Evolutionary conservation across 148 eudicot species (phyloP).

Genomic region (Limonium bicolor): DNA sequence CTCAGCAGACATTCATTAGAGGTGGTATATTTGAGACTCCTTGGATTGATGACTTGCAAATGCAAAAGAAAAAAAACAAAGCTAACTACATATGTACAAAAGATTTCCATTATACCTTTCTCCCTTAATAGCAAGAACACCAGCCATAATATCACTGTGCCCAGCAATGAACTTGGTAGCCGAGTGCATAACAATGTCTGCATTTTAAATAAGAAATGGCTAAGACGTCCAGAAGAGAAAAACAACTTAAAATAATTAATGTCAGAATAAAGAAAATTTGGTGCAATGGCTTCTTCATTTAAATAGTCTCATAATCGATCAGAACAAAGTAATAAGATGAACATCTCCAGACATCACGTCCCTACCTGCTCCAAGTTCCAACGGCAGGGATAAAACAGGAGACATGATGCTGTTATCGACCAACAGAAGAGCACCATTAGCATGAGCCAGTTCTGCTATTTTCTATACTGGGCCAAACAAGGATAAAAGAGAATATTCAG

Average conservation of each 20-base stretch:
- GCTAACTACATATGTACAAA: no score
- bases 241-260: no score
- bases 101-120: slow-evolving; percentile 63
- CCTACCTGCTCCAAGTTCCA: slow-evolving; percentile 98
- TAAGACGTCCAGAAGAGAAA: background rate
- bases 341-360: no score
- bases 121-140: slow-evolving; percentile 83
- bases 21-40: no score
- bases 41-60: background rate
- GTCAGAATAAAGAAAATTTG: no score
- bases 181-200: slow-evolving; percentile 99
- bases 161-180: slow-evolving; percentile 97
- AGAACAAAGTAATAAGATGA: no score
- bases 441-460: slow-evolving; percentile 91
- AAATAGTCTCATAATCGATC: no score
- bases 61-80: no score
- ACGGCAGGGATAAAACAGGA: slow-evolving; percentile 76
- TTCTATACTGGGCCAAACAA: no score
- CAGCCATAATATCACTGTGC: slow-evolving; percentile 98
- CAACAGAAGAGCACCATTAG: slow-evolving; percentile 76
- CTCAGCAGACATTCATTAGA: no score
- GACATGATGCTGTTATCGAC: slow-evolving; percentile 99
- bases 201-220: background rate
- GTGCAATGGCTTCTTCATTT: no score
- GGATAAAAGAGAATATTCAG: slow-evolving; percentile 4